Evolutionary conservation across 148 eudicot species (phyloP).

Genomic region (Arbutus unedo): DNA sequence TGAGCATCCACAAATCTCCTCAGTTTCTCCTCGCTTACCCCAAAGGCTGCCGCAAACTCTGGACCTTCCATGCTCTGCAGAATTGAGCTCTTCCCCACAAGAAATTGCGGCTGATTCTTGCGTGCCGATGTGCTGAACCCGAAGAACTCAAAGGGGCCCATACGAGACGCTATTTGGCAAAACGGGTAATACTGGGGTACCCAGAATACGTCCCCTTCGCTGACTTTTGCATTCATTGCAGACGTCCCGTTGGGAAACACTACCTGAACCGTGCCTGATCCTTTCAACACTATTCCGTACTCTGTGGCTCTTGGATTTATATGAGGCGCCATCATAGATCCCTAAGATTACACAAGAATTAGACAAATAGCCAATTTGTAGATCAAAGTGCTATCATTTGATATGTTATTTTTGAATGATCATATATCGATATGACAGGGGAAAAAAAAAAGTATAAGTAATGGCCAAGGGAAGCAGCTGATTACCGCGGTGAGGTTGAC

Average conservation of each 20-base stretch:
- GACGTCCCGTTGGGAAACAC: constrained; percentile 79
- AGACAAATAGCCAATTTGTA: not conserved
- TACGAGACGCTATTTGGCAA: constrained; percentile 78
- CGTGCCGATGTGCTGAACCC: constrained; percentile 77
- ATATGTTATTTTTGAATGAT: not conserved
- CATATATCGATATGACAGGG: too few species aligned
- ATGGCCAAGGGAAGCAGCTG: not conserved
- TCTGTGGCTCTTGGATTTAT: constrained; percentile 77
- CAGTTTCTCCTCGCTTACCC: constrained; percentile 48
- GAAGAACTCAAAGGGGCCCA: constrained; percentile 81
- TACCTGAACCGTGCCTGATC: constrained; percentile 61
- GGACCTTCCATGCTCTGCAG: constrained; percentile 57
- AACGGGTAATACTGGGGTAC: constrained; percentile 85
- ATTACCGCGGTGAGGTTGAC: constrained; percentile 87
- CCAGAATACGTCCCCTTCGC: constrained; percentile 75
- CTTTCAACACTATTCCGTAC: constrained; percentile 63
- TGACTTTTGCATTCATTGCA: constrained; percentile 63
- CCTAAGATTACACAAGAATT: constrained; percentile 24
- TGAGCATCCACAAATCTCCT: constrained; percentile 45
- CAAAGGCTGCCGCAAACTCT: constrained; percentile 72
- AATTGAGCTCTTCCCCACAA: constrained; percentile 59
- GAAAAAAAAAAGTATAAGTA: not conserved
- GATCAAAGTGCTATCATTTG: not conserved
- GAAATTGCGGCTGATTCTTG: constrained; percentile 71
- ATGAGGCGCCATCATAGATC: constrained; percentile 96